Conservation (phyloP, 2,329 filamentous ascomycete species). For the Colletotrichum truncatum region DNA sequence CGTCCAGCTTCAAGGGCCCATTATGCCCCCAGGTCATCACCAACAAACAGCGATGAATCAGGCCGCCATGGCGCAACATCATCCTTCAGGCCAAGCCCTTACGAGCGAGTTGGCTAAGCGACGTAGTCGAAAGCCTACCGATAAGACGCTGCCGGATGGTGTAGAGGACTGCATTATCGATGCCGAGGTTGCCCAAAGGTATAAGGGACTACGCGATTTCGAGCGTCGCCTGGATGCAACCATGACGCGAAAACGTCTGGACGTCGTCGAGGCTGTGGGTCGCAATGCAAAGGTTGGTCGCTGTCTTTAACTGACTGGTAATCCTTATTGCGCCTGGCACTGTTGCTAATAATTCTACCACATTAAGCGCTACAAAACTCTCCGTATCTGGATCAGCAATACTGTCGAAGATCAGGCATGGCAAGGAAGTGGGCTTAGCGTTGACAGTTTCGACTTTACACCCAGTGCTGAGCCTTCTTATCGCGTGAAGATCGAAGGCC, state of each 20-base stretch:
- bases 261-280: conserved; percentile 84
- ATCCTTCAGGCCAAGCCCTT: conserved; percentile 55
- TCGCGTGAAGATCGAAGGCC: conserved; percentile 90
- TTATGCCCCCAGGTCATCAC: conserved; percentile 64
- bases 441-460: conserved; percentile 84
- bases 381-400: conserved; percentile 95
- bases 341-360: not conserved
- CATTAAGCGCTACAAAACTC: conserved; percentile 76
- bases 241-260: conserved; percentile 92
- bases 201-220: conserved; percentile 84
- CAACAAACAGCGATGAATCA: conserved; percentile 61
- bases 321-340: not conserved
- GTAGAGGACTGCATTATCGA: conserved; percentile 83
- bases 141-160: conserved; percentile 93
- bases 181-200: conserved; percentile 77
- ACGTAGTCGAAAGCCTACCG: conserved; percentile 88
- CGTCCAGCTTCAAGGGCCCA: conserved; percentile 52
- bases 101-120: conserved; percentile 67
- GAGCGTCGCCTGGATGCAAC: conserved; percentile 91
- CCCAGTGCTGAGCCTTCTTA: conserved; percentile 82
- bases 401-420: conserved; percentile 94
- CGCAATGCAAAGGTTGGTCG: conserved; percentile 72
- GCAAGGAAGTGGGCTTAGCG: conserved; percentile 77
- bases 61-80: conserved; percentile 61
- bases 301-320: not conserved